phyloP scores from a whole-genome alignment of 306 rosid species.

The Trifolium subterraneum region DNA sequence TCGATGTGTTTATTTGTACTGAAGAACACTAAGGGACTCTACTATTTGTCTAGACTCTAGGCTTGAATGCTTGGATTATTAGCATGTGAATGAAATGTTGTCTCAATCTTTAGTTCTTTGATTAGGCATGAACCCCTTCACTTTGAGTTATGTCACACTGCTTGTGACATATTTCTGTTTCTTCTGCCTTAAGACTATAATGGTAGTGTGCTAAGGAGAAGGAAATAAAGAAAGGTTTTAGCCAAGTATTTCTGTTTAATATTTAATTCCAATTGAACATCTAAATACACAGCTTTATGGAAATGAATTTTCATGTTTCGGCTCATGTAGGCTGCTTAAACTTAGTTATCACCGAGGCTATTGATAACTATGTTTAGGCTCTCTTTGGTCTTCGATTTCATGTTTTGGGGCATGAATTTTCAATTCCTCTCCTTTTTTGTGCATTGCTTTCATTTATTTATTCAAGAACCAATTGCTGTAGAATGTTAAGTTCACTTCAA shows the following conservation, averaged over 20 bases:
- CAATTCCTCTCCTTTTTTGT: not conserved
- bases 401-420: conserved; percentile 28
- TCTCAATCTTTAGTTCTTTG: conserved; percentile 22
- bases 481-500: conserved; percentile 16
- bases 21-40: conserved; percentile 9
- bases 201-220: conserved; percentile 17
- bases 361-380: not conserved
- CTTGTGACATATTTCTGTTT: conserved; percentile 8
- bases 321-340: conserved; percentile 27
- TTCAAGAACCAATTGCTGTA: conserved; percentile 5
- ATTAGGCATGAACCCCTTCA: not conserved
- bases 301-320: conserved; percentile 13
- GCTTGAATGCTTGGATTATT: conserved; percentile 31
- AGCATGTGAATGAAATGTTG: not conserved
- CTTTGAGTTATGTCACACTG: conserved; percentile 15
- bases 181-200: conserved; percentile 18
- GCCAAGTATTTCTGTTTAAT: conserved; percentile 25
- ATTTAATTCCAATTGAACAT: conserved; percentile 7
- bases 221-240: conserved; percentile 32
- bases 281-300: conserved; percentile 19
- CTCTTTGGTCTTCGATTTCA: not conserved
- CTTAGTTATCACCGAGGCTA: conserved; percentile 6
- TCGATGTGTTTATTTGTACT: conserved; percentile 20
- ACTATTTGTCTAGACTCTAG: conserved; percentile 14
- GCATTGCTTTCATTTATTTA: conserved; percentile 19